phyloP scores from a whole-genome alignment of 208 protist species.

The Leishmania braziliensis region DNA sequence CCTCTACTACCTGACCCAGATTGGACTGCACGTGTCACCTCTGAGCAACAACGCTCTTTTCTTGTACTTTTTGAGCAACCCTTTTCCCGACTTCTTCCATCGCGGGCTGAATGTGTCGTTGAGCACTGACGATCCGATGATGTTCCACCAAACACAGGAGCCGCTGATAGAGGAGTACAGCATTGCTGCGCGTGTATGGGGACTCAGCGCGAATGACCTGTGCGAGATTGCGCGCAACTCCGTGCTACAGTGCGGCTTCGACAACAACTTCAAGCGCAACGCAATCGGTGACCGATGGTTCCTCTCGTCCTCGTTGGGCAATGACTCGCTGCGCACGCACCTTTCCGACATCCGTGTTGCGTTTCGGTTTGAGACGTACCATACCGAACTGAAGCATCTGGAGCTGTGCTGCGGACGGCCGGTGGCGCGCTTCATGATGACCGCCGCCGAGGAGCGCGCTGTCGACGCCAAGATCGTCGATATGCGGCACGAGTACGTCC shows the following conservation, averaged over 20 bases:
- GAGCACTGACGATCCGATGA: slow-evolving; percentile 96
- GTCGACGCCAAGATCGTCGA: slow-evolving; percentile 74
- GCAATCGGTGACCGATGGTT: slow-evolving; percentile 91
- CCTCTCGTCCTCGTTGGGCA: slow-evolving; percentile 88
- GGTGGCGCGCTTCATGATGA: slow-evolving; percentile 84
- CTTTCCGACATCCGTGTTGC: slow-evolving; percentile 93
- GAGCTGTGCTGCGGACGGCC: slow-evolving; percentile 66
- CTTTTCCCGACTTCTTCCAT: slow-evolving; percentile 97
- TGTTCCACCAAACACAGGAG: slow-evolving; percentile 98
- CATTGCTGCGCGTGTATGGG: slow-evolving; percentile 93
- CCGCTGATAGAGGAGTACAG: slow-evolving; percentile 95
- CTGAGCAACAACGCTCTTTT: slow-evolving; percentile 99
- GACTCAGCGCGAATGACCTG: slow-evolving; percentile 88
- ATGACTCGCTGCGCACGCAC: slow-evolving; percentile 88
- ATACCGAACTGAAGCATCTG: slow-evolving; percentile 88
- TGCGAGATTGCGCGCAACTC: slow-evolving; percentile 94
- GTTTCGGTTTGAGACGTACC: slow-evolving; percentile 93
- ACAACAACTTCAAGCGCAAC: slow-evolving; percentile 85
- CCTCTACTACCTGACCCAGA: slow-evolving; percentile 98
- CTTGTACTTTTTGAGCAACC: slow-evolving; percentile 96
- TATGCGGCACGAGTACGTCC: slow-evolving; percentile 55
- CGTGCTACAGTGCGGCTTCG: slow-evolving; percentile 92
- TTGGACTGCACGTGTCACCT: slow-evolving; percentile 98
- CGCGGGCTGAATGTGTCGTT: slow-evolving; percentile 98
- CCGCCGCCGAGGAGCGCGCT: slow-evolving; percentile 75